Base-by-base conservation (phyloP, 148 eudicot species). In the Agrostemma githago region DNA sequence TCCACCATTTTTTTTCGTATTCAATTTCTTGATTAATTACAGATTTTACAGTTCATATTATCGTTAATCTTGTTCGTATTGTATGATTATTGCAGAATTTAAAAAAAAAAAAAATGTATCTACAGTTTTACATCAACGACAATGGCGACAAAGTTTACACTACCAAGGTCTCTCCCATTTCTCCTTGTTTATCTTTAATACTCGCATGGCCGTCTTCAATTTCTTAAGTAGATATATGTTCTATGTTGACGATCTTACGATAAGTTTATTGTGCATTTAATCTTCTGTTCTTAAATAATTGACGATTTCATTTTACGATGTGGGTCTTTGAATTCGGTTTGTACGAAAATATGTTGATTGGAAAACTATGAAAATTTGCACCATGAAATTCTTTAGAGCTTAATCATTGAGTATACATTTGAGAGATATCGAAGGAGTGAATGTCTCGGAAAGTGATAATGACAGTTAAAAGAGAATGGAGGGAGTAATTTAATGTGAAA, bases 131-230 rank as follows among this genome's bases (percentile, higher is more conserved):
- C 83, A 91, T 91, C 78, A 94, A 94, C 62, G 98, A 94, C 3
- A 89, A 94, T 62, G 98, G 98, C 66, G 92, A 88, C 76, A 94
- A 94, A 80, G 98, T 94, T 80, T 94, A 94, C 89, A 94, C 98
- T 70, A 94, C 98, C 34, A 94, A 91, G 96, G 98, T 94, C 19
- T 40, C 54, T 1, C 34, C 34, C 34, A 8, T 17, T 62, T 59
- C 16, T 63, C 3, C 5, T 15, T 10, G 6, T 70, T 70, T 38
- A 14, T 14, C 21, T 34, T 12, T 0, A 15, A 16, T 39, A 68
- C 68, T 19, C 6, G 0, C 54, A 17, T 41, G 20, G n/a, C 12
- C 38, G 3, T 14, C 40, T 6, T 37, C 68, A 16, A 2, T 44
- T 40, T 66, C 11, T 43, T 76, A 10, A 46, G 51, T 5, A 46